Percentiles rank a stretch among this genome's conserved stretches.
These are phyloP conservation scores for Ehretia macrophylla DNA, from an alignment of 257 asterid genomes.

Conservation along the genomic window DNA sequence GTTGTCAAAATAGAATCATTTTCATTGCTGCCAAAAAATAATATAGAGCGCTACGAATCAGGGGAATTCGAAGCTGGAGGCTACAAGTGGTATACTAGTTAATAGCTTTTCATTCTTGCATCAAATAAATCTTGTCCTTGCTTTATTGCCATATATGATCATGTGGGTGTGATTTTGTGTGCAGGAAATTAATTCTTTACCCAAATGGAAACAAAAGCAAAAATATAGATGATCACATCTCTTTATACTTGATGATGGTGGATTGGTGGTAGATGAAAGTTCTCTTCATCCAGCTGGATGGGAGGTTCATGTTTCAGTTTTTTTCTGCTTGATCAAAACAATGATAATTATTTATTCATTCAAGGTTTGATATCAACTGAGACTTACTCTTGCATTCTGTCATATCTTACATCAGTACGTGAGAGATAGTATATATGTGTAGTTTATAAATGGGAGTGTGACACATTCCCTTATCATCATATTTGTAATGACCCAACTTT, in stretches of 20 bases:
- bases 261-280: slow-evolving; percentile 27
- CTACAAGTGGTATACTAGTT: slow-evolving; percentile 49
- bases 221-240: slow-evolving; percentile 42
- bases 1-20: slow-evolving; percentile 35
- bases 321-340: slow-evolving; percentile 61
- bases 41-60: slow-evolving; percentile 39
- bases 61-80: slow-evolving; percentile 60
- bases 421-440: too few relatives aligned
- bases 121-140: neutral
- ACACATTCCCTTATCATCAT: too few relatives aligned
- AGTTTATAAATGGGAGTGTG: too few relatives aligned
- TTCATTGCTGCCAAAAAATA: slow-evolving; percentile 41
- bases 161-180: neutral
- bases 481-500: too few relatives aligned
- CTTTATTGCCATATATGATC: too few relatives aligned
- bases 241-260: slow-evolving; percentile 40
- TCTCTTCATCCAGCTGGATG: slow-evolving; percentile 35
- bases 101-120: neutral
- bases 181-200: slow-evolving; percentile 60
- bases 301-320: slow-evolving; percentile 56
- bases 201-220: slow-evolving; percentile 69
- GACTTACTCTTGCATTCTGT: neutral
- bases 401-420: too few relatives aligned
- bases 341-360: slow-evolving; percentile 43
- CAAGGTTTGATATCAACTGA: slow-evolving; percentile 29